Evolutionary conservation across 352 stramenopile species (phyloP).

Genomic region (Bremia lactucae): DNA sequence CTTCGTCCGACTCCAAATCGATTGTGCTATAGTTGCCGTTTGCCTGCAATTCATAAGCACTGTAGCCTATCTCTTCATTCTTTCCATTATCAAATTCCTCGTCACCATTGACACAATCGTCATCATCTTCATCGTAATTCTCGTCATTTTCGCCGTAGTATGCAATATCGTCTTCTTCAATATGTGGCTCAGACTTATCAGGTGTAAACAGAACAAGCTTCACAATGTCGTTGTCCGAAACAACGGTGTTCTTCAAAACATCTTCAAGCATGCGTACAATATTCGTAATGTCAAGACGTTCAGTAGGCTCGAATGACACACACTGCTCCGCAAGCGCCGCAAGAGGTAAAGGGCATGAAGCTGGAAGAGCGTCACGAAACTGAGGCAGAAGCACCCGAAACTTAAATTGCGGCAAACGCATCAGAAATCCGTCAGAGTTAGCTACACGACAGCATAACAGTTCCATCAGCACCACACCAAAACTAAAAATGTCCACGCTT

Average conservation of each 20-base stretch:
- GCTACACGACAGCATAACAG: conserved; percentile 70
- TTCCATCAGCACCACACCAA: conserved; percentile 82
- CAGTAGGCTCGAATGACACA: conserved; percentile 62
- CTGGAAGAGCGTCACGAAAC: conserved; percentile 55
- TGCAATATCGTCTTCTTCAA: conserved; percentile 43
- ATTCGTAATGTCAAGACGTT: conserved; percentile 38
- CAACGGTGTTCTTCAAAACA: conserved; percentile 24
- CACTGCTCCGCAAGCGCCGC: conserved; percentile 58
- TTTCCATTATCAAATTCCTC: conserved; percentile 14
- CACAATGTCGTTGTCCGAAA: conserved; percentile 17
- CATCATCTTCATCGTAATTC: conserved; percentile 36
- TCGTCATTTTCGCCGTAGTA: conserved; percentile 48
- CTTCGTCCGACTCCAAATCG: conserved; percentile 31
- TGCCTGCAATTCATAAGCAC: conserved; percentile 12
- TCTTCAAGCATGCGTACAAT: conserved; percentile 38
- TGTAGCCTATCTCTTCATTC: conserved; percentile 27
- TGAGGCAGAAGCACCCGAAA: conserved; percentile 52
- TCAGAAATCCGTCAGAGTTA: conserved; percentile 69
- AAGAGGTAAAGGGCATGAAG: conserved; percentile 44
- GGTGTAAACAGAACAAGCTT: conserved; percentile 58
- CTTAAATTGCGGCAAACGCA: conserved; percentile 76
- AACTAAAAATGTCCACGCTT: conserved; percentile 79
- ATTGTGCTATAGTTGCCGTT: conserved; percentile 29
- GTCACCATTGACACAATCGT: conserved; percentile 19
- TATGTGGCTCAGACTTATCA: conserved; percentile 46